Evolutionary conservation across 345 rosid species (phyloP).

Genomic region (Excoecaria agallocha): DNA sequence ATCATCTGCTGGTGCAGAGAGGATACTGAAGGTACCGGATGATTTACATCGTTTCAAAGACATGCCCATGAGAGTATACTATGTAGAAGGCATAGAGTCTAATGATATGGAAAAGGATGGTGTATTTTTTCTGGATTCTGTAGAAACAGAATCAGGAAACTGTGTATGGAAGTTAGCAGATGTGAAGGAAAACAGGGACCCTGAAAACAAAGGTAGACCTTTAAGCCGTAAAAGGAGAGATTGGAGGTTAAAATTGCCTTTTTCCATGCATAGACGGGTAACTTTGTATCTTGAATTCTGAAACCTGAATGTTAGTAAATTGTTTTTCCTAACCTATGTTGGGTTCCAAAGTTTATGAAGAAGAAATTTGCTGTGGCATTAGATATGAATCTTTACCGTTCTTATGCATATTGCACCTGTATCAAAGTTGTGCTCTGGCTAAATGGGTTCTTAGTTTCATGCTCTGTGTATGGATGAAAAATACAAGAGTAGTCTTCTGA

Average conservation of each 20-base stretch:
- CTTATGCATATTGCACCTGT: too few species aligned
- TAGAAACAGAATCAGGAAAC: slow-evolving; percentile 50
- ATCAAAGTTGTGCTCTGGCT: too few species aligned
- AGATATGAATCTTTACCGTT: not conserved
- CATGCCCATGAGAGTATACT: slow-evolving; percentile 69
- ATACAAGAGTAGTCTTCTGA: too few species aligned
- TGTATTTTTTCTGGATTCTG: slow-evolving; percentile 59
- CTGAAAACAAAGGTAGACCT: slow-evolving; percentile 71
- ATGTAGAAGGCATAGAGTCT: slow-evolving; percentile 42
- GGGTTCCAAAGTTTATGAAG: not conserved
- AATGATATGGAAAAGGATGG: slow-evolving; percentile 42
- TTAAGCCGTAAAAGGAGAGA: slow-evolving; percentile 73
- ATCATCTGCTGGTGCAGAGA: slow-evolving; percentile 88
- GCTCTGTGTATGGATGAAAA: too few species aligned
- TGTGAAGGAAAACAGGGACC: slow-evolving; percentile 81
- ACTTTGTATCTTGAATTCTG: slow-evolving; percentile 58
- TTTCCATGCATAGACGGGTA: slow-evolving; percentile 47
- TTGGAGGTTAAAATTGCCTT: slow-evolving; percentile 64
- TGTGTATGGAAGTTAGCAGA: slow-evolving; percentile 87
- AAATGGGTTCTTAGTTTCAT: too few species aligned
- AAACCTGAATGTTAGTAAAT: not conserved
- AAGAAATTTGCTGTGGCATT: not conserved
- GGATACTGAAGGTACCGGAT: slow-evolving; percentile 71
- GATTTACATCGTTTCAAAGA: slow-evolving; percentile 66
- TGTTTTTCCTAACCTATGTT: not conserved